Evolutionary conservation across 306 rosid genomes (phyloP).

Genomic region (Coriaria nepalensis): DNA sequence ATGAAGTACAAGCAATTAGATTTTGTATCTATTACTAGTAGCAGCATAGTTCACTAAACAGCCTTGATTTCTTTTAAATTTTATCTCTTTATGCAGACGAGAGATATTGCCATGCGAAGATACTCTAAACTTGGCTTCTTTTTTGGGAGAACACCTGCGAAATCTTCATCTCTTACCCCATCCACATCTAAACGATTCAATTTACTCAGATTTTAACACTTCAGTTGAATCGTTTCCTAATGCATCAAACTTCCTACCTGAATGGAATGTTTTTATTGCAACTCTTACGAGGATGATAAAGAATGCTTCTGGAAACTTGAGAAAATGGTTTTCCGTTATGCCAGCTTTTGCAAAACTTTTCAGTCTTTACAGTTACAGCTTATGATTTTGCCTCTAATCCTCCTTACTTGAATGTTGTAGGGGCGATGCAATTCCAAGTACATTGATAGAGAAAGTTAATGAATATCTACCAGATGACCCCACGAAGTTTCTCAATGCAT

Average conservation of each 20-base stretch:
- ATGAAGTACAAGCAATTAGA: too few relatives aligned
- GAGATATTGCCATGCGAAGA: conserved; percentile 53
- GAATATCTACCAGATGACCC: conserved; percentile 71
- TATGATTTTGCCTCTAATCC: conserved; percentile 15
- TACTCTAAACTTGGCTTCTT: conserved; percentile 55
- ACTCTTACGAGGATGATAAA: conserved; percentile 59
- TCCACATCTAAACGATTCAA: conserved; percentile 39
- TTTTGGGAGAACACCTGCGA: conserved; percentile 69
- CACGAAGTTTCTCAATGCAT: conserved; percentile 28
- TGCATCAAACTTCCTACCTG: conserved; percentile 39
- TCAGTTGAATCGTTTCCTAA: conserved; percentile 21
- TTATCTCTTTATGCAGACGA: conserved; percentile 47
- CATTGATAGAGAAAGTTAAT: conserved; percentile 56
- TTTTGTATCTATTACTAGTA: too few relatives aligned
- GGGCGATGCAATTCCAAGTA: conserved; percentile 72
- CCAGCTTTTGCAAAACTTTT: too few relatives aligned
- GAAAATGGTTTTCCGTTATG: too few relatives aligned
- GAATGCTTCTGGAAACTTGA: conserved; percentile 45
- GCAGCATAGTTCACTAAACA: too few relatives aligned
- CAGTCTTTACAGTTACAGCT: conserved; percentile 5
- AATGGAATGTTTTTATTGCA: conserved; percentile 52
- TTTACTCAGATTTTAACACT: conserved; percentile 22
- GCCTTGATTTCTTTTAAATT: conserved; percentile 11
- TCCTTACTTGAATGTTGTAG: conserved; percentile 32
- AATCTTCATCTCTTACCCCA: conserved; percentile 76